These are phyloP conservation scores for Didymella sp. DNA, from an alignment of 2,329 filamentous ascomycete genomes.

Conservation along the genomic window DNA sequence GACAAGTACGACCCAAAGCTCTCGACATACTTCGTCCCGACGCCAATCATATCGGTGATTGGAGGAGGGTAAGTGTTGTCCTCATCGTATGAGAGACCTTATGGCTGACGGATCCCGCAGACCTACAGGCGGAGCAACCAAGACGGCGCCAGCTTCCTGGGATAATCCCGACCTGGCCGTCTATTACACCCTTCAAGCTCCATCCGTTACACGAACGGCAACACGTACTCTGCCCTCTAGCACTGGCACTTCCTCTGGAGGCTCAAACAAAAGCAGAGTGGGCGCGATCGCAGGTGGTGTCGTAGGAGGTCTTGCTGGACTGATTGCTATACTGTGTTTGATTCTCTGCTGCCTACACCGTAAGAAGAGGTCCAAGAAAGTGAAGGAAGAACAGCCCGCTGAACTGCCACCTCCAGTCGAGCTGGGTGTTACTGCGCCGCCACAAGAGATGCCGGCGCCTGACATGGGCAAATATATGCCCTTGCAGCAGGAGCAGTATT, in stretches of 20 bases:
- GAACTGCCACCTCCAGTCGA: conserved; percentile 39
- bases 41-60: conserved; percentile 58
- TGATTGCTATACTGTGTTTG: conserved; percentile 44
- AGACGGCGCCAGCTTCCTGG: conserved; percentile 60
- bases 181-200: conserved; percentile 61
- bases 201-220: conserved; percentile 56
- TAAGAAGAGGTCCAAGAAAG: conserved; percentile 44
- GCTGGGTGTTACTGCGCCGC: conserved; percentile 37
- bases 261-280: conserved; percentile 36
- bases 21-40: conserved; percentile 62
- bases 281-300: conserved; percentile 52
- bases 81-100: conserved; percentile 18
- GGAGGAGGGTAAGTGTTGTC: conserved; percentile 45
- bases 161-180: conserved; percentile 59
- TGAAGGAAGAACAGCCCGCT: conserved; percentile 8
- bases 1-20: conserved; percentile 59
- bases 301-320: conserved; percentile 47
- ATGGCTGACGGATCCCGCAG: conserved; percentile 34
- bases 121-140: conserved; percentile 62
- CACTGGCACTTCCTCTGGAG: conserved; percentile 25
- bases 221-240: conserved; percentile 54
- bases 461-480: conserved; percentile 38
- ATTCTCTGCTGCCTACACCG: conserved; percentile 48
- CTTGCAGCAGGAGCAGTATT: conserved; percentile 28
- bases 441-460: conserved; percentile 41